Evolutionary conservation across 805 yeast species (phyloP).

Genomic region (Yarrowia deformans): DNA sequence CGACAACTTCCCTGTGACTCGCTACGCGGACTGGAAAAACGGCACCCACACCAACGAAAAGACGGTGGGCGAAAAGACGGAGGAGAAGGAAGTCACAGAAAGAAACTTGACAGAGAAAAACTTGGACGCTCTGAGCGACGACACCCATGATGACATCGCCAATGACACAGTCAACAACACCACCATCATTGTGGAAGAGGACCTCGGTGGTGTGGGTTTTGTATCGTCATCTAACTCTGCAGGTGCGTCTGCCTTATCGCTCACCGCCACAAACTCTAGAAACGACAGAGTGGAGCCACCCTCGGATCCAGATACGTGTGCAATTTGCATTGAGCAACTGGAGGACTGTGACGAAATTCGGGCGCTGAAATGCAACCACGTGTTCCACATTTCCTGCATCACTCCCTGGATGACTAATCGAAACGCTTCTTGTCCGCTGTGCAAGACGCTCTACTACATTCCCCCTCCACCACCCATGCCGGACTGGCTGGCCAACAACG

Average conservation of each 20-base stretch:
- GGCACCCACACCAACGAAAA: constrained; percentile 29
- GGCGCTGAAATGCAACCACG: constrained; percentile 82
- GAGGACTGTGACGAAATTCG: constrained; percentile 71
- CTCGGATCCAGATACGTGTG: constrained; percentile 67
- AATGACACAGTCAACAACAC: constrained; percentile 5
- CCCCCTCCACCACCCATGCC: constrained; percentile 35
- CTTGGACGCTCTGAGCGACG: constrained; percentile 9
- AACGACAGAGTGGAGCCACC: constrained; percentile 42
- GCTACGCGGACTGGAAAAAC: constrained; percentile 47
- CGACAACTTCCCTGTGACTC: constrained; percentile 48
- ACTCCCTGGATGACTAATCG: constrained; percentile 82
- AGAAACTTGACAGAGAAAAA: not conserved
- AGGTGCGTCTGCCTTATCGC: constrained; percentile 32
- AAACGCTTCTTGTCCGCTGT: constrained; percentile 83
- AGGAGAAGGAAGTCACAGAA: not conserved
- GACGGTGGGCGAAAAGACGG: constrained; percentile 9
- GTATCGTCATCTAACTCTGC: constrained; percentile 24
- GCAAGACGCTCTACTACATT: constrained; percentile 70
- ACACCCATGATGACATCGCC: not conserved
- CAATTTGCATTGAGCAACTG: constrained; percentile 74
- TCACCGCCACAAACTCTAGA: constrained; percentile 14
- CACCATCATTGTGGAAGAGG: constrained; percentile 15
- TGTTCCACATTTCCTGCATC: constrained; percentile 78
- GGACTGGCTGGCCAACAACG: constrained; percentile 18
- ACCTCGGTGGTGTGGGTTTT: constrained; percentile 17